Conservation (phyloP, 108 stramenopile genomes). For the Discostella stelligeroides region DNA sequence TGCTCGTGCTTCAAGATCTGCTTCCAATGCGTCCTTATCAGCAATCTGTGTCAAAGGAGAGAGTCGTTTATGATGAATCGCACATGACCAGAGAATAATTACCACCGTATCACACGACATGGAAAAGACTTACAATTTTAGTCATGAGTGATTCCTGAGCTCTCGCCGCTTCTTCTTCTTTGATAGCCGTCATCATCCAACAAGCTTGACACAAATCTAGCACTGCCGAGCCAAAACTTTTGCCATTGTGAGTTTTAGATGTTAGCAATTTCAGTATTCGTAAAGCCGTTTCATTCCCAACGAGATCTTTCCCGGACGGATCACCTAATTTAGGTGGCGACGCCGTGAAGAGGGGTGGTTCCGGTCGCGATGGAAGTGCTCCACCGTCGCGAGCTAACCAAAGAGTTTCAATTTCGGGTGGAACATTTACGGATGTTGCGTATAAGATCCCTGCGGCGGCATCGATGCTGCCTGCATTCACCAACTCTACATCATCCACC, state of each 20-base stretch:
- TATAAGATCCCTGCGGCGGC: slow-evolving; percentile 53
- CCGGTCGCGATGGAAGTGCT: slow-evolving; percentile 65
- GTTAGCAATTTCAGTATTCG: slow-evolving; percentile 57
- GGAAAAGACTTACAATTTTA: slow-evolving; percentile 49
- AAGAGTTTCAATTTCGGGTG: slow-evolving; percentile 78
- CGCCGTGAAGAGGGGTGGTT: slow-evolving; percentile 69
- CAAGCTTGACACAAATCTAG: slow-evolving; percentile 73
- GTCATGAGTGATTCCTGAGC: slow-evolving; percentile 55
- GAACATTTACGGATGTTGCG: slow-evolving; percentile 56
- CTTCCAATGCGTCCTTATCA: slow-evolving; percentile 47
- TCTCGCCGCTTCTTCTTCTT: slow-evolving; percentile 63
- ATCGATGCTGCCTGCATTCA: slow-evolving; percentile 63
- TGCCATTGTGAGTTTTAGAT: slow-evolving; percentile 47
- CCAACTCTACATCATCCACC: slow-evolving; percentile 49
- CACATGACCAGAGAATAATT: not conserved
- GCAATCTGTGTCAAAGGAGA: slow-evolving; percentile 10
- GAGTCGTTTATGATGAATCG: not conserved
- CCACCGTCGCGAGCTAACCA: slow-evolving; percentile 85
- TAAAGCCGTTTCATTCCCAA: slow-evolving; percentile 74
- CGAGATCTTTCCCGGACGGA: slow-evolving; percentile 83
- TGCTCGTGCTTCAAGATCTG: slow-evolving; percentile 67
- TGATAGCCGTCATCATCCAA: slow-evolving; percentile 80
- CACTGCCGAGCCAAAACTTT: slow-evolving; percentile 56
- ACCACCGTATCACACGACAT: not conserved
- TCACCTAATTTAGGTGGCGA: slow-evolving; percentile 82